Conservation (phyloP, 2,329 filamentous ascomycete genomes). For the Lecanicillium sp. region DNA sequence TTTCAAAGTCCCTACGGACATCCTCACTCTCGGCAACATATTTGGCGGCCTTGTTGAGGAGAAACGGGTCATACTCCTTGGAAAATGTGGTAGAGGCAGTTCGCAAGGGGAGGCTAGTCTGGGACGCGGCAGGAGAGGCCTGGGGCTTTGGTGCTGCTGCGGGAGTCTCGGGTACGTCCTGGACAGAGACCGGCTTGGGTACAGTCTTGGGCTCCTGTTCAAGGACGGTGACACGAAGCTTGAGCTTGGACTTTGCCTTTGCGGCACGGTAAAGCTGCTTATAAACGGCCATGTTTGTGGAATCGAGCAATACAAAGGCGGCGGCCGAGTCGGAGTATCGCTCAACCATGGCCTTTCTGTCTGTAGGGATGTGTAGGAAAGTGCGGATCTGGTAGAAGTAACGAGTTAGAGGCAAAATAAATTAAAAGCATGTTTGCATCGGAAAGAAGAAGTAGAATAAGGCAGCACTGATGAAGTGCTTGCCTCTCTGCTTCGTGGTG, state of each 20-base stretch:
- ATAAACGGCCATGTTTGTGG: slow-evolving; percentile 73
- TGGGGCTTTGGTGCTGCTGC: slow-evolving; percentile 12
- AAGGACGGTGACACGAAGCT: slow-evolving; percentile 62
- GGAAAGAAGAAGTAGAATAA: not conserved
- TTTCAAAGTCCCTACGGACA: slow-evolving; percentile 18
- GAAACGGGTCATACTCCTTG: slow-evolving; percentile 18
- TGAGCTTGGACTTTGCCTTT: slow-evolving; percentile 96
- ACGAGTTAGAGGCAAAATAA: slow-evolving; percentile 5
- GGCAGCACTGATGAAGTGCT: not conserved
- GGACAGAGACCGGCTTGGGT: slow-evolving; percentile 38
- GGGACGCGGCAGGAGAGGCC: slow-evolving; percentile 13
- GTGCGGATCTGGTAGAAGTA: slow-evolving; percentile 22
- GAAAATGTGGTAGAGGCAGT: slow-evolving; percentile 15
- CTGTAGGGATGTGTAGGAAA: slow-evolving; percentile 25
- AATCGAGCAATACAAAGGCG: slow-evolving; percentile 71
- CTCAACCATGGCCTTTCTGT: slow-evolving; percentile 57
- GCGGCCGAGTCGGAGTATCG: slow-evolving; percentile 91
- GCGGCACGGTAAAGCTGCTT: slow-evolving; percentile 95
- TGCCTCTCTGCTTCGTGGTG: not conserved
- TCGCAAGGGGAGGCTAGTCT: slow-evolving; percentile 16
- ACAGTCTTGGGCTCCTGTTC: slow-evolving; percentile 21
- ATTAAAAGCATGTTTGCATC: not conserved
- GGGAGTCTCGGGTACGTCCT: slow-evolving; percentile 38
- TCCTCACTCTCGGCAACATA: slow-evolving; percentile 15
- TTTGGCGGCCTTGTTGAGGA: slow-evolving; percentile 20